Evolutionary conservation across 2,329 filamentous ascomycete species (phyloP).

Genomic region (Lachnellula hyalina): DNA sequence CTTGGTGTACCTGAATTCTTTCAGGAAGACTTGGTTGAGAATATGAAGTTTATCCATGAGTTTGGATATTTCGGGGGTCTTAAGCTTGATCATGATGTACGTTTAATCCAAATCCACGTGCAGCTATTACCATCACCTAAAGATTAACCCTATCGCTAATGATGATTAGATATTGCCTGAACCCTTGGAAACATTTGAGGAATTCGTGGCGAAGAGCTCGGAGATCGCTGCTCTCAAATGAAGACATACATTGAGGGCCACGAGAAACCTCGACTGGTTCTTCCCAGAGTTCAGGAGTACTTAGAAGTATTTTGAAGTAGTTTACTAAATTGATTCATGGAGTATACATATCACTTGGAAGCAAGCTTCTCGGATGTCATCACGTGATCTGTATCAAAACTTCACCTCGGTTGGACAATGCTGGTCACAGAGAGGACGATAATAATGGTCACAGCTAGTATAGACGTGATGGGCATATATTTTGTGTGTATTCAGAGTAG

Average conservation of each 20-base stretch:
- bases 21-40: slow-evolving; percentile 20
- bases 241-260: neutral
- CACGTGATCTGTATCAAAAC: too few species aligned
- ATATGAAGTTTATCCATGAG: slow-evolving; percentile 24
- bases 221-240: slow-evolving; percentile 9
- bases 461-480: too few species aligned
- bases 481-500: too few species aligned
- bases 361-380: too few species aligned
- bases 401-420: too few species aligned
- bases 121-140: neutral
- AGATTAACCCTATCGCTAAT: neutral
- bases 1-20: slow-evolving; percentile 15
- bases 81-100: slow-evolving; percentile 7
- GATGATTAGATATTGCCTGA: neutral
- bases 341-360: too few species aligned
- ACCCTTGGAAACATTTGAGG: slow-evolving; percentile 5
- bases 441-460: too few species aligned
- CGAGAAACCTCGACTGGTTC: too few species aligned
- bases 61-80: slow-evolving; percentile 33
- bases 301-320: too few species aligned
- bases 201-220: slow-evolving; percentile 5
- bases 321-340: too few species aligned
- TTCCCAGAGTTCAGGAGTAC: too few species aligned
- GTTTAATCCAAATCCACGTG: neutral
- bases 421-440: too few species aligned